Evolutionary conservation across 73 alveolate genomes (phyloP), one percentile per base, ranked within the genome.

Genomic region (Uronychia setigera): DNA sequence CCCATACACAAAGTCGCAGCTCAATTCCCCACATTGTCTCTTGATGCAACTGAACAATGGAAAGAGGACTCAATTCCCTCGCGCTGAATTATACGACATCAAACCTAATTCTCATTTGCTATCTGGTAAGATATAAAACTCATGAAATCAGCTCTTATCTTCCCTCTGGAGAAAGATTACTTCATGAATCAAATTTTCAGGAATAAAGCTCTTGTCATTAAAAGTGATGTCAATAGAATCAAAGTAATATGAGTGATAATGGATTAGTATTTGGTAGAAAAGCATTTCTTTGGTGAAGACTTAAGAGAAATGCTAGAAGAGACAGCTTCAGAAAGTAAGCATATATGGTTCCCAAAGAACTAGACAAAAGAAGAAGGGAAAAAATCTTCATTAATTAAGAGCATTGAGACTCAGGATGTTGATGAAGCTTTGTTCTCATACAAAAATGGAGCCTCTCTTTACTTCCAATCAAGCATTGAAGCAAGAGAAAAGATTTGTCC

Each of bases 271-370:
- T 67, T 67, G 79, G 32, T 32, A 19, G 33, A 79, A 32, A 57
- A 26, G n/a, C 31, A 58, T 11, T 58, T 86, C 80, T 86, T 35
- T 79, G 28, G 29, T 59, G 35, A 82, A 28, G 75, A 84, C 33
- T 35, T 88, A 28, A 59, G 57, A 58, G 58, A 57, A 34, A 33
- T 88, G 86, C 60, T 82, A 30, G 83, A 88, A 35, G 74, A 88
- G 59, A 88, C 94, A 1, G 94, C 94, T 0, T 60, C 87, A 31
- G 94, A 88, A 0, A 31, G 28, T 19, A 84, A 82, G 33, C 94
- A 88, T 59, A 88, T 88, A 11, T 88, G 94, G 94, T 82, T 33
- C 78, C 90, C 93, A 1, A 30, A n/a, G n/a, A n/a, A n/a, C 58
- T 32, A 74, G 80, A 59, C 0, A 80, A 31, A 59, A 85, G 26